These are phyloP conservation scores for Coniferiporia sulphurascens DNA, from an alignment of 1,284 basidiomycete genomes.

Conservation along the genomic window DNA sequence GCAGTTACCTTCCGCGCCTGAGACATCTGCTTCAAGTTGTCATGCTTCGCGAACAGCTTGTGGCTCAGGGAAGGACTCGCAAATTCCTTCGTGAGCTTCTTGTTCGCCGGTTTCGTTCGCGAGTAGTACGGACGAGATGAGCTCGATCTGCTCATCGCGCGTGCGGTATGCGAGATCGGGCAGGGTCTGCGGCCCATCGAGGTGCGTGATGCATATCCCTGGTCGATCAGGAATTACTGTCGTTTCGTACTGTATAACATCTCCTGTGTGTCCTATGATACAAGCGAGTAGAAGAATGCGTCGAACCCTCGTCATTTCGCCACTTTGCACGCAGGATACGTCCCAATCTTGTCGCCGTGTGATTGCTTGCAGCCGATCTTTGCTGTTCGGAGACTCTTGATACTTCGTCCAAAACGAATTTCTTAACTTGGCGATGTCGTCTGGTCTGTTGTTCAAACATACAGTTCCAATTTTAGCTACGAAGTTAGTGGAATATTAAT, in stretches of 20 bases:
- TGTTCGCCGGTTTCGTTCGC: conserved; percentile 90
- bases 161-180: conserved; percentile 91
- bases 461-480: too few relatives aligned
- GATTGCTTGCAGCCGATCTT: too few relatives aligned
- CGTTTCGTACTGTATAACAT: conserved; percentile 99
- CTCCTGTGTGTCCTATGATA: conserved; percentile 98
- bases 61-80: conserved; percentile 48
- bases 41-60: conserved; percentile 80
- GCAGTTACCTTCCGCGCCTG: conserved; percentile 34
- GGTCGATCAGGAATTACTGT: conserved; percentile 98
- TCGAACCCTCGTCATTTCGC: conserved; percentile 99
- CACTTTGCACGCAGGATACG: conserved; percentile 96
- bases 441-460: too few relatives aligned
- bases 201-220: conserved; percentile 98
- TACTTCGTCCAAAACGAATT: too few relatives aligned
- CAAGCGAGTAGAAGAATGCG: conserved; percentile 98
- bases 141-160: conserved; percentile 90
- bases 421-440: too few relatives aligned
- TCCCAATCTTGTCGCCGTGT: too few relatives aligned
- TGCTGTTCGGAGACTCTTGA: too few relatives aligned
- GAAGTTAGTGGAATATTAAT: too few relatives aligned
- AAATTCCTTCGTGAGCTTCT: conserved; percentile 66
- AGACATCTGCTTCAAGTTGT: conserved; percentile 62
- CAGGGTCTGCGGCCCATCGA: conserved; percentile 86
- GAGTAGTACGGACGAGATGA: conserved; percentile 87